A percentile compares a stretch with the other conserved stretches of the same genome.
phyloP scores from a whole-genome alignment of 495 filamentous ascomycete species.

The Cercophora samala region DNA sequence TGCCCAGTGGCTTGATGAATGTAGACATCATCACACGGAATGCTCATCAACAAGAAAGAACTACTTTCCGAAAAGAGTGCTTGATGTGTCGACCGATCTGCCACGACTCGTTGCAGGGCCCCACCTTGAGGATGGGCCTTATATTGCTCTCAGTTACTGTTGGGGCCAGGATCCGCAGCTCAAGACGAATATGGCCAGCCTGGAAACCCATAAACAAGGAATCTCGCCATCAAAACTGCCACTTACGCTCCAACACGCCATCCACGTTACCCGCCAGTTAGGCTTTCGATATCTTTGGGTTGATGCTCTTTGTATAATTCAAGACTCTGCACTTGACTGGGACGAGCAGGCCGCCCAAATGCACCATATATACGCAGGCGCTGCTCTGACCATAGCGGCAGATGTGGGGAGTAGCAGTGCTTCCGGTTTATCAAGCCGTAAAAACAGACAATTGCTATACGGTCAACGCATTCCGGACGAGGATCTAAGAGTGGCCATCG shows the following conservation, averaged over 20 bases:
- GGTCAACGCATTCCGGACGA: background rate
- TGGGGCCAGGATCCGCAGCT: too few relatives aligned
- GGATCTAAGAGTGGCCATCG: background rate
- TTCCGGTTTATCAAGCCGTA: background rate
- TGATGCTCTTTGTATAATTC: background rate
- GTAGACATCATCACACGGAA: too few relatives aligned
- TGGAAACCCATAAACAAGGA: background rate
- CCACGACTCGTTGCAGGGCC: too few relatives aligned
- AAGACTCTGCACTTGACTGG: background rate
- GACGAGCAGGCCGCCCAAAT: background rate
- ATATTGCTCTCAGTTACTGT: too few relatives aligned
- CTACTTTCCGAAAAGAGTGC: too few relatives aligned
- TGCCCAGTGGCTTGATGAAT: too few relatives aligned
- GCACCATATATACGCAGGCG: background rate
- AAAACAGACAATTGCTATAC: background rate
- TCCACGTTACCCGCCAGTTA: background rate
- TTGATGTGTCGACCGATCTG: too few relatives aligned
- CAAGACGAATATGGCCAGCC: background rate
- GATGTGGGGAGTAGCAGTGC: background rate
- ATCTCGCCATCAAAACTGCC: background rate
- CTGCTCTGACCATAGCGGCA: background rate
- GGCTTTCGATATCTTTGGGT: background rate
- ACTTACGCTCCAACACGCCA: background rate
- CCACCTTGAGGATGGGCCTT: background rate
- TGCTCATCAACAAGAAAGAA: too few relatives aligned